These are phyloP conservation scores for Limnanthes douglasii DNA, from an alignment of 345 rosid species.

Conservation along the genomic window DNA sequence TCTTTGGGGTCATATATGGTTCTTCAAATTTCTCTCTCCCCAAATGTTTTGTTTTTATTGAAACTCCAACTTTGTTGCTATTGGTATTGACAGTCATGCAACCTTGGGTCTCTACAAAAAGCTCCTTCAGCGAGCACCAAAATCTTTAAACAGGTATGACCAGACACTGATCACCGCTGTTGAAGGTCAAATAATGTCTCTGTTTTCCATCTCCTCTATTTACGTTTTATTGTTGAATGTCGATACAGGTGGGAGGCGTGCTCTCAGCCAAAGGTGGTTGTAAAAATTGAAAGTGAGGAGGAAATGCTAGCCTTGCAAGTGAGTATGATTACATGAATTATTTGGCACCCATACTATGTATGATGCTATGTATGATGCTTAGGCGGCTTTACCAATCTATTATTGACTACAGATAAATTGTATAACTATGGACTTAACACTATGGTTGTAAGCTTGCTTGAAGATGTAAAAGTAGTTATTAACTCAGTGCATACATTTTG, in stretches of 20 bases:
- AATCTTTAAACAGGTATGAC: slow-evolving; percentile 58
- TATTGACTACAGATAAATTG: too few relatives aligned
- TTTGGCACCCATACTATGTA: too few relatives aligned
- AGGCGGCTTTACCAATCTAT: too few relatives aligned
- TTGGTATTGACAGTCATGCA: slow-evolving; percentile 99
- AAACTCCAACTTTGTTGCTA: too few relatives aligned
- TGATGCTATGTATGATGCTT: too few relatives aligned
- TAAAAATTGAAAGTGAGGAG: slow-evolving; percentile 83
- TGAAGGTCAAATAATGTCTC: neutral
- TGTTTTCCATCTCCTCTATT: neutral
- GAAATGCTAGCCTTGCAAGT: slow-evolving; percentile 89
- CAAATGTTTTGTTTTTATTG: slow-evolving; percentile 6
- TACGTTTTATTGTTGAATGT: slow-evolving; percentile 1
- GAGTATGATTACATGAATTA: too few relatives aligned
- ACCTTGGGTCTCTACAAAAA: slow-evolving; percentile 88
- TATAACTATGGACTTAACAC: too few relatives aligned
- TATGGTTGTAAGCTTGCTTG: too few relatives aligned
- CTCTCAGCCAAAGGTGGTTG: slow-evolving; percentile 94
- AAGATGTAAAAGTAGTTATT: too few relatives aligned
- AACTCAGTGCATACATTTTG: too few relatives aligned
- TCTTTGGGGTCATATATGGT: too few relatives aligned
- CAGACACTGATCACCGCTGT: neutral
- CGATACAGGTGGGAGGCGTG: slow-evolving; percentile 83
- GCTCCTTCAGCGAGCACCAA: slow-evolving; percentile 67
- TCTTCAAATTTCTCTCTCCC: slow-evolving; percentile 1